Percentiles rank a stretch among this genome's conserved stretches.
phyloP scores from a whole-genome alignment of 2,329 filamentous ascomycete genomes.

The Sporothrix brunneoviolacea region DNA sequence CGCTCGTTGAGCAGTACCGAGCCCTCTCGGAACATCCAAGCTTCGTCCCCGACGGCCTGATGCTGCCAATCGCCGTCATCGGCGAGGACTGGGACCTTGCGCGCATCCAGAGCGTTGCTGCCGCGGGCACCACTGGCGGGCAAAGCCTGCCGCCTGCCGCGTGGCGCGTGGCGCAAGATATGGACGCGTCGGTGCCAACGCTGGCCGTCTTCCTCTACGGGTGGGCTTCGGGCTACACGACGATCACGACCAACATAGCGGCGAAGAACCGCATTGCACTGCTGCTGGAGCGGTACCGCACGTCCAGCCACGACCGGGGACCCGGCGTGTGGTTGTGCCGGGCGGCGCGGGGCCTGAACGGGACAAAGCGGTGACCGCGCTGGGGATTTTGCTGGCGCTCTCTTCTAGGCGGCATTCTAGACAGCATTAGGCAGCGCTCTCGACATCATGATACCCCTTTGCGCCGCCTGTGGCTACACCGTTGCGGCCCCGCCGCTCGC shows the following conservation, averaged over 20 bases:
- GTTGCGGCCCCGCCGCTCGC: too few species aligned
- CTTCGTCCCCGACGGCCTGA: slow-evolving; percentile 29
- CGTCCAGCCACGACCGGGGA: slow-evolving; percentile 7
- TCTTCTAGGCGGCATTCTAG: too few species aligned
- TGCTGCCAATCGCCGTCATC: slow-evolving; percentile 53
- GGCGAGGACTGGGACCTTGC: slow-evolving; percentile 37
- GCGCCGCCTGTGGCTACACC: too few species aligned
- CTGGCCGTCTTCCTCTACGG: slow-evolving; percentile 65
- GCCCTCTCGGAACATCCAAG: slow-evolving; percentile 30
- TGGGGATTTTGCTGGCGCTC: too few species aligned
- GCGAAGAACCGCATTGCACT: slow-evolving; percentile 54
- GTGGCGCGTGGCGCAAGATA: slow-evolving; percentile 20
- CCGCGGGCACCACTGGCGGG: slow-evolving; percentile 17
- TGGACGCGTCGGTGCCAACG: slow-evolving; percentile 41
- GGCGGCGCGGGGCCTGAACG: slow-evolving; percentile 17
- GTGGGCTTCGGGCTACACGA: slow-evolving; percentile 58
- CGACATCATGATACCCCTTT: too few species aligned
- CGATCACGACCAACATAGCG: slow-evolving; percentile 63
- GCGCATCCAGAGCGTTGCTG: slow-evolving; percentile 32
- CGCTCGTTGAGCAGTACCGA: slow-evolving; percentile 26
- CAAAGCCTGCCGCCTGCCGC: slow-evolving; percentile 28
- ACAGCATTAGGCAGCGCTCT: too few species aligned
- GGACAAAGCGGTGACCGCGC: too few species aligned
- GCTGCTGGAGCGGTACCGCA: slow-evolving; percentile 15
- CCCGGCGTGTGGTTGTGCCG: slow-evolving; percentile 16